phyloP scores from a whole-genome alignment of 78 protist species.

The Pelomyxa schiedti region DNA sequence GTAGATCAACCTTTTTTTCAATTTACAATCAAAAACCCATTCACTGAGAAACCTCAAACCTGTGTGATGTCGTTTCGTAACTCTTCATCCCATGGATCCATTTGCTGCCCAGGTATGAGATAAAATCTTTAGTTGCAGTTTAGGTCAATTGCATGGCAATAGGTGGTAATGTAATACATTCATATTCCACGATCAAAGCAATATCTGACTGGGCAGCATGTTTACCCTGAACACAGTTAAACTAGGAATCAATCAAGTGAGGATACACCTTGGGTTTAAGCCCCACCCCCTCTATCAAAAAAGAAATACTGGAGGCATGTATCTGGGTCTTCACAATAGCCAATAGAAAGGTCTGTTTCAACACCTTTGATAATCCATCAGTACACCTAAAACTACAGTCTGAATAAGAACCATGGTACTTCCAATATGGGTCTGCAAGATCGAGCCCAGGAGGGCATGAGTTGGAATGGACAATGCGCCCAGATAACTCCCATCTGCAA shows the following conservation, averaged over 20 bases:
- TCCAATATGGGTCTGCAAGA: background rate
- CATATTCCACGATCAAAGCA: background rate
- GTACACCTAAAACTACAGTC: slow-evolving; percentile 7
- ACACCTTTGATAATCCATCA: background rate
- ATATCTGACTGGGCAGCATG: background rate
- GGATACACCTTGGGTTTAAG: no score
- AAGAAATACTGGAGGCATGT: slow-evolving; percentile 10
- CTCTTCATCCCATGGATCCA: no score
- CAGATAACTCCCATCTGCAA: no score
- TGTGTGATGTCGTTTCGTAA: no score
- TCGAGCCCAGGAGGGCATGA: background rate
- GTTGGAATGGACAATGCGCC: background rate
- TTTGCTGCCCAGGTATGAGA: no score
- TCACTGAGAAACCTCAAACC: no score
- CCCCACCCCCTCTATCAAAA: background rate
- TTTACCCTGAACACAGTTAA: slow-evolving; percentile 5
- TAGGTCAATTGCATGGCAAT: background rate
- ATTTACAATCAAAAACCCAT: no score
- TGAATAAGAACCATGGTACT: background rate
- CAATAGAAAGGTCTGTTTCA: background rate
- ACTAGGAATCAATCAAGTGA: no score
- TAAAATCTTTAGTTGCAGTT: no score
- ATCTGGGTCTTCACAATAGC: slow-evolving; percentile 3
- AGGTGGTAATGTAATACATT: background rate
- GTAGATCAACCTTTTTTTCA: slow-evolving; percentile 4